Base-by-base conservation (phyloP, 805 yeast species). In the Nematodospora valgi region DNA sequence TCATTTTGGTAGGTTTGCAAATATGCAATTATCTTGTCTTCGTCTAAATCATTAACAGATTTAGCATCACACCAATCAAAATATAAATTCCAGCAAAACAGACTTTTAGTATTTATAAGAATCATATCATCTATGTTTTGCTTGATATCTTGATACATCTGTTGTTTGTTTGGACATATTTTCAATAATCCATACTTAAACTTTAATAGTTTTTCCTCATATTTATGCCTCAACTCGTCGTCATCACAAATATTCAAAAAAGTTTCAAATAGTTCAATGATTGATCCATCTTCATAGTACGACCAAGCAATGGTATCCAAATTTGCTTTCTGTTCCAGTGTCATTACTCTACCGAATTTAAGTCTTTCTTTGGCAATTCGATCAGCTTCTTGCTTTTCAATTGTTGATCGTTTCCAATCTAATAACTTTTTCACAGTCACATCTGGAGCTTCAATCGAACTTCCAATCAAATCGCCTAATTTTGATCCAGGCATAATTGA, bases 81-180 rank as follows among this genome's bases (percentile, higher is more conserved):
- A 48, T 76, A 77, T 8, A 80, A 50, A 24, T 71, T 67, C 95
- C 96, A 89, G 1, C 88, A 86, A 20, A 72, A 61, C 23, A 74
- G 64, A 5, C 78, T 78, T 1, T 72, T 69, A 15, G 81, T 75
- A 25, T 76, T 72, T 11, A 91, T 76, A 11, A 82, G 60, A 3
- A 88, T 76, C 80, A 89, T 76, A 23, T 83, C 94, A 10, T 77
- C 80, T 0, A 78, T 76, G 71, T 78, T 68, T 7, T 73, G 76
- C 28, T 62, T 62, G 4, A 88, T 59, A 18, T 73, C 70, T 1
- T 48, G 46, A 7, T 63, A 62, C 26, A 42, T 18, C 10, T 23
- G 15, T 2, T 37, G 39, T 11, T 55, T 52, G 37, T 80, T 79
- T 0, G 93, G 86, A 23, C 76, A 64, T 2, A 72, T 65, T 38